phyloP scores from a whole-genome alignment of 2,329 filamentous ascomycete genomes.

The Microdochium paspali region DNA sequence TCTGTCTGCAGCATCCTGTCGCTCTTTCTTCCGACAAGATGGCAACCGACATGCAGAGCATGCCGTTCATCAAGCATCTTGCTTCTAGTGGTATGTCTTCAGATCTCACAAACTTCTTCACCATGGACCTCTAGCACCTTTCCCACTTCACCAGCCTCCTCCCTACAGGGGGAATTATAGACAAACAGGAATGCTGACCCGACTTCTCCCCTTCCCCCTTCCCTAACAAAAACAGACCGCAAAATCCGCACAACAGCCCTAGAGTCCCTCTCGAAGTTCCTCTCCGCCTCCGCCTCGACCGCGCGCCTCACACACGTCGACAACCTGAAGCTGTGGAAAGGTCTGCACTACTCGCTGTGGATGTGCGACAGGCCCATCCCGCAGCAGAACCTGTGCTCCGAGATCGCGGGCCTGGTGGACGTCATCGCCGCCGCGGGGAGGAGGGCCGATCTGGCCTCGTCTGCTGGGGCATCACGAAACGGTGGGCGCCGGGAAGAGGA shows the following conservation, averaged over 20 bases:
- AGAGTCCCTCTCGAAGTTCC: conserved; percentile 66
- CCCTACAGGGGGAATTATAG: no score
- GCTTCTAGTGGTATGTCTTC: neutral
- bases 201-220: neutral
- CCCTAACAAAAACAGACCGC: conserved; percentile 46
- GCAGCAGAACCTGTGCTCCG: conserved; percentile 72
- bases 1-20: no score
- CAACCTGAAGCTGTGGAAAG: conserved; percentile 86
- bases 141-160: no score
- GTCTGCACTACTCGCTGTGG: conserved; percentile 87
- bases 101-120: no score
- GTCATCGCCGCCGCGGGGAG: conserved; percentile 34
- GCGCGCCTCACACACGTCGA: conserved; percentile 57
- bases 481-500: neutral
- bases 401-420: conserved; percentile 63
- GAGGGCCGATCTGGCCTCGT: conserved; percentile 1
- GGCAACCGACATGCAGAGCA: neutral
- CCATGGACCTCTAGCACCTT: no score
- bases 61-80: conserved; percentile 1
- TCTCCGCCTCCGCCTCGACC: conserved; percentile 46
- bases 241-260: conserved; percentile 70
- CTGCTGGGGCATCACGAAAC: neutral
- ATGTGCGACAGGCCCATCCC: conserved; percentile 85
- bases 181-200: no score
- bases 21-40: neutral